Base-by-base conservation (phyloP, 192 early-diverging fungal genomes). In the Backusella psychrophila region DNA sequence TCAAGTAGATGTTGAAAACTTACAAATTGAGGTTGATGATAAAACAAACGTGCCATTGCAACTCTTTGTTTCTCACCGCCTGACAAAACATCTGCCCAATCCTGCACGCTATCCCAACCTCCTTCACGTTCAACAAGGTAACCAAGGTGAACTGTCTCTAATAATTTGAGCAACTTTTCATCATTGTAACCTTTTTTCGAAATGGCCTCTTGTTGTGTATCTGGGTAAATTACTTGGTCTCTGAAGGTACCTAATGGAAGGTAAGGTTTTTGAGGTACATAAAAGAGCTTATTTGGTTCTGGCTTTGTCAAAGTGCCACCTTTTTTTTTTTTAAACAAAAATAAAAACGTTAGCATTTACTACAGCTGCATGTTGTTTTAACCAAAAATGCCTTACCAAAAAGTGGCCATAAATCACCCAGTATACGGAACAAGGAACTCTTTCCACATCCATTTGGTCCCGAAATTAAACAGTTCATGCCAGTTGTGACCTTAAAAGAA, bases 181-280 rank as follows among this genome's bases (percentile, higher is more conserved):
- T 96, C 94, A 15, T 89, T 87, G 67, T 83, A 87, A 0, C 88
- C 89, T 38, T 86, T 87, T 2, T 68, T 75, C 2, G 71, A 75
- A 15, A 78, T 46, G 77, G 94, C 92, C 52, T 94, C 87, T 35
- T 76, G 77, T 70, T 81, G 83, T 17, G 91, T 94, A 82, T 95
- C 89, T 7, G 94, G 94, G 75, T 96, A 96, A 72, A 94, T 96
- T 1, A 96, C 84, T 75, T 94, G 93, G 82, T 95, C 94, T 41
- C 94, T 85, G 78, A 96, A 86, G 1, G 91, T 94, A 14, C 94
- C 93, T 31, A 93, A 52, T 26, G 93, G 87, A 69, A 96, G 83
- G 77, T 96, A 96, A 4, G 94, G 94, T 46, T 93, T 91, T 75
- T 96, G 94, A n/a, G 94, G 94, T 5, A 96, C 91, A 81, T 96